Base-by-base conservation (phyloP, 23 red algal species). In the Gracilaria gracilis region DNA sequence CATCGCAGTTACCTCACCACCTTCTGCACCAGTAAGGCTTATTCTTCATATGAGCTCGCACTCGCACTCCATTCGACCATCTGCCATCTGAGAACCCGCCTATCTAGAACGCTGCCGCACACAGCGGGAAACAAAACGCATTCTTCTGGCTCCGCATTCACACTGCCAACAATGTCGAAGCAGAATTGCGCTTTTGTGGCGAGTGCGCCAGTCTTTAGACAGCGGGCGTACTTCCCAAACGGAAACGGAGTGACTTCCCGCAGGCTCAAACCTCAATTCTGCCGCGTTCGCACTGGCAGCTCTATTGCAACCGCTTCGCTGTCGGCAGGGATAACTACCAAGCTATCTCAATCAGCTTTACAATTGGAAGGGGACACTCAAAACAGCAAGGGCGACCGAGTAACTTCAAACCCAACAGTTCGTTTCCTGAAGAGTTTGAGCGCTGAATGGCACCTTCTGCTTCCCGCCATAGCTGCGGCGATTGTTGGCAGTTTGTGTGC, bases 391-490 rank as follows among this genome's bases (percentile, higher is more conserved):
- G 14, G 4, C 0, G 38, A 6, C 44, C 11, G 19, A 25, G 23
- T 1, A 27, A 0, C 21, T 16, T 7, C 46, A 3, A 50, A 37
- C 23, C 79, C 79, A 35, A 40, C 37, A 0, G 8, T 86, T 19
- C 61, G 82, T 9, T 86, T 86, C 39, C 50, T 86, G 82, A 54
- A 29, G 2, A 54, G 31, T n/a, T 59, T 86, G 20, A 36, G 13
- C 2, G 53, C 29, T 9, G 49, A 86, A 54, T 86, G 82, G 82
- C 59, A 64, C 20, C 12, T 86, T 38, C 82, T 86, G 12, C 38
- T 86, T 61, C 87, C 87, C 14, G 87, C 87, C 16, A 28, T 90
- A 81, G 35, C 77, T n/a, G 73, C 74, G 27, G 87, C 87, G 4
- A 19, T 90, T 17, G 1, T 71, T 39, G 87, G 23, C 25, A 90